Conservation (phyloP, 1,284 basidiomycete species). For the Heterobasidion annosum region DNA sequence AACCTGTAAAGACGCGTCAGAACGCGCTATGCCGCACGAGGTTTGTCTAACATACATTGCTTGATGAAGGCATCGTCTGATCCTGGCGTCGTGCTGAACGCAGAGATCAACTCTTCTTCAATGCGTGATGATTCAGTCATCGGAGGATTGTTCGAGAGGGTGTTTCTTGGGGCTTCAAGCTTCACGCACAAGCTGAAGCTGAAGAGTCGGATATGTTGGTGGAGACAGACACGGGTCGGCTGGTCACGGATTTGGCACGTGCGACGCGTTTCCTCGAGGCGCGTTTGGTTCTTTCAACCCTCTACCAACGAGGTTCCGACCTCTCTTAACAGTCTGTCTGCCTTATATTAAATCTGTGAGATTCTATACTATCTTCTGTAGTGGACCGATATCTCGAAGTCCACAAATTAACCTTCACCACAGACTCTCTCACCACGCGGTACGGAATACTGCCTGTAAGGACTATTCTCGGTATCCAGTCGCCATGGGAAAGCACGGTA, state of each 20-base stretch:
- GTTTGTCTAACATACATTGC: constrained; percentile 7
- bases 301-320: not conserved
- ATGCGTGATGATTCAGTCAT: not conserved
- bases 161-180: too few relatives aligned
- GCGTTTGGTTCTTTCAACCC: too few relatives aligned
- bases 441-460: too few relatives aligned
- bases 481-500: too few relatives aligned
- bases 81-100: constrained; percentile 6
- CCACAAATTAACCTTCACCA: too few relatives aligned
- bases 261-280: not conserved
- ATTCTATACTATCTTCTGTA: too few relatives aligned
- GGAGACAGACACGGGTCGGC: not conserved
- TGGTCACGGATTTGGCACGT: not conserved
- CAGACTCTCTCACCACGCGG: too few relatives aligned
- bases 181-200: too few relatives aligned
- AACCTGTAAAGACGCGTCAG: constrained; percentile 31
- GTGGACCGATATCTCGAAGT: too few relatives aligned
- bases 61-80: constrained; percentile 9
- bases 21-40: not conserved
- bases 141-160: not conserved
- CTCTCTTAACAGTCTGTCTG: not conserved
- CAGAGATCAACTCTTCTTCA: not conserved
- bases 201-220: too few relatives aligned
- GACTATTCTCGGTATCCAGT: too few relatives aligned
- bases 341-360: not conserved